These are phyloP conservation scores for Phytophthora citrophthora DNA, from an alignment of 352 stramenopile species.

Conservation along the genomic window DNA sequence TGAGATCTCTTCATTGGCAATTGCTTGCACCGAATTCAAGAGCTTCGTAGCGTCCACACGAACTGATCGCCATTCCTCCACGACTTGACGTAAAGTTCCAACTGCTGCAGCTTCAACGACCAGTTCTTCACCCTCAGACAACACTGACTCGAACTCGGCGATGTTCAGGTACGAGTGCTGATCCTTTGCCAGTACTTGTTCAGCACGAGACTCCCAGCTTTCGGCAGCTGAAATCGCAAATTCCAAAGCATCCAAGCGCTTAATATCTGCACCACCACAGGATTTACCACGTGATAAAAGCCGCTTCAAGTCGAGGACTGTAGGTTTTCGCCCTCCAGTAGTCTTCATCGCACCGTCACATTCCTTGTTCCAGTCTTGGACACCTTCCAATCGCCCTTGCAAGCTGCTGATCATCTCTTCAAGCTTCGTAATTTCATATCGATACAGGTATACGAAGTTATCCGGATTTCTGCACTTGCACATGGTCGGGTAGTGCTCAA, in stretches of 20 bases:
- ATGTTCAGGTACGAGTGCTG: neutral
- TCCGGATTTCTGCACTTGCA: constrained; percentile 70
- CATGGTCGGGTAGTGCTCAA: constrained; percentile 79
- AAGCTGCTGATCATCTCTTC: constrained; percentile 45
- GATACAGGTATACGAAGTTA: constrained; percentile 71
- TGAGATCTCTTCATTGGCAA: constrained; percentile 32
- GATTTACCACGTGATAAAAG: constrained; percentile 43
- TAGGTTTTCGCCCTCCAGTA: constrained; percentile 13
- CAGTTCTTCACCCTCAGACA: constrained; percentile 35
- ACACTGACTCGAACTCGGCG: constrained; percentile 30
- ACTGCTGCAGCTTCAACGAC: constrained; percentile 28
- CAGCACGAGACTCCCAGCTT: constrained; percentile 33
- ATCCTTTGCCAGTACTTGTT: constrained; percentile 27
- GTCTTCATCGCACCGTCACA: constrained; percentile 32
- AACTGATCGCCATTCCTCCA: constrained; percentile 36
- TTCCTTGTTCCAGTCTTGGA: constrained; percentile 51
- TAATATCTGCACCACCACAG: constrained; percentile 33
- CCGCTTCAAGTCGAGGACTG: constrained; percentile 32
- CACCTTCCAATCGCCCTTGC: constrained; percentile 35
- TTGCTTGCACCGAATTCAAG: constrained; percentile 24
- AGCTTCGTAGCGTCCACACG: constrained; percentile 21
- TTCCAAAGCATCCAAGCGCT: constrained; percentile 45
- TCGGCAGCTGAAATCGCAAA: constrained; percentile 22
- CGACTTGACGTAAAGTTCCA: constrained; percentile 30
- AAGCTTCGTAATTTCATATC: constrained; percentile 52